These are phyloP conservation scores for Syncephalastrum sp. DNA, from an alignment of 371 early-diverging fungal genomes.

Conservation along the genomic window DNA sequence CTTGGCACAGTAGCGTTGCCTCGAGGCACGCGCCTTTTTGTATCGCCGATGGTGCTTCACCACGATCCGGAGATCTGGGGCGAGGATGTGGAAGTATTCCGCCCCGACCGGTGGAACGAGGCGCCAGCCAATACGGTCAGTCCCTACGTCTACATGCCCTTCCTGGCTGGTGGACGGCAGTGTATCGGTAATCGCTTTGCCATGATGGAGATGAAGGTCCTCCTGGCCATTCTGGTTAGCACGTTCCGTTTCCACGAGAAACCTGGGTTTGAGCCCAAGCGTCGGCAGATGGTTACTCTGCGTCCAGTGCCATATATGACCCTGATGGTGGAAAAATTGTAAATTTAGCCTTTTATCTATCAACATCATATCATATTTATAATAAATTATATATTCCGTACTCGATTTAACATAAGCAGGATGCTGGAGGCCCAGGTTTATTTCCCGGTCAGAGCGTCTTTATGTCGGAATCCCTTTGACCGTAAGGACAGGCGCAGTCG, in stretches of 20 bases:
- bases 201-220: constrained; percentile 25
- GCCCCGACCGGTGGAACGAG: constrained; percentile 63
- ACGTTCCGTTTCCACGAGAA: constrained; percentile 20
- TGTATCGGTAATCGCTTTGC: constrained; percentile 28
- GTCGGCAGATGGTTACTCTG: constrained; percentile 17
- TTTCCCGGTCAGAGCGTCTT: too few relatives aligned
- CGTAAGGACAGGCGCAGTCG: too few relatives aligned
- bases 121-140: constrained; percentile 23
- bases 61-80: constrained; percentile 61
- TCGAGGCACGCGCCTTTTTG: constrained; percentile 47
- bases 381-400: too few relatives aligned
- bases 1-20: constrained; percentile 50
- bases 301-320: constrained; percentile 27
- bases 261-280: constrained; percentile 16
- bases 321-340: constrained; percentile 12
- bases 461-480: too few relatives aligned
- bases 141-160: constrained; percentile 59
- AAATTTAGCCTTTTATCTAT: too few relatives aligned
- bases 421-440: too few relatives aligned
- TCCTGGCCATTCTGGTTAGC: constrained; percentile 21
- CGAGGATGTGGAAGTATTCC: constrained; percentile 59
- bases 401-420: too few relatives aligned
- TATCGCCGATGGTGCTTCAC: constrained; percentile 44
- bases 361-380: too few relatives aligned
- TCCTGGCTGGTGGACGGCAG: constrained; percentile 46